Evolutionary conservation across 2,329 filamentous ascomycete species (phyloP).

Genomic region (Venturia carpophila): DNA sequence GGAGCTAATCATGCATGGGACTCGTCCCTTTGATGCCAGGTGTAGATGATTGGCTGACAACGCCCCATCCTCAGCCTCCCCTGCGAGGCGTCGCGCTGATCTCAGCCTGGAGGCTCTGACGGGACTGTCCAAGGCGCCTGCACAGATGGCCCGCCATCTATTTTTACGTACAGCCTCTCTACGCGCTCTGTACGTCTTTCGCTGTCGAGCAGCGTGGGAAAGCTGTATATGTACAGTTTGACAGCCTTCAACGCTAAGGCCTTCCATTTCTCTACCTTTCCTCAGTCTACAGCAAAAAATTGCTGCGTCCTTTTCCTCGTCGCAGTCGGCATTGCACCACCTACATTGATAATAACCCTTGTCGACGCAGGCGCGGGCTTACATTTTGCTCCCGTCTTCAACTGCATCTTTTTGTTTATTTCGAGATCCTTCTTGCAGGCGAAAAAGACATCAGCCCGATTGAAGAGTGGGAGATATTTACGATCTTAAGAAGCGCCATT

Average conservation of each 20-base stretch:
- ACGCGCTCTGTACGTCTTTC: slow-evolving; percentile 6
- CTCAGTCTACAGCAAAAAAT: neutral
- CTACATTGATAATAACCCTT: neutral
- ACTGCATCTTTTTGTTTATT: neutral
- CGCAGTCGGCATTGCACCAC: neutral
- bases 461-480: neutral
- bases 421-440: neutral
- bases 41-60: neutral
- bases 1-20: neutral
- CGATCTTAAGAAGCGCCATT: neutral
- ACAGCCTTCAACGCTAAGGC: neutral
- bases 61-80: neutral
- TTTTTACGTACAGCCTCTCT: slow-evolving; percentile 1
- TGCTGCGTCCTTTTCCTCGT: neutral
- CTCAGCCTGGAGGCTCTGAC: no score
- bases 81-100: neutral
- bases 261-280: neutral
- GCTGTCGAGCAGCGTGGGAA: neutral
- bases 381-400: neutral
- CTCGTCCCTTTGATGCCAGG: neutral
- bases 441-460: neutral
- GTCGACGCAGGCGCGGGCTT: slow-evolving; percentile 10
- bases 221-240: slow-evolving; percentile 13
- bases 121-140: neutral
- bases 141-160: slow-evolving; percentile 3